Evolutionary conservation across 169 alveolate species (phyloP), one percentile per base, ranked within the genome.

Genomic region (Cystoisospora suis): DNA sequence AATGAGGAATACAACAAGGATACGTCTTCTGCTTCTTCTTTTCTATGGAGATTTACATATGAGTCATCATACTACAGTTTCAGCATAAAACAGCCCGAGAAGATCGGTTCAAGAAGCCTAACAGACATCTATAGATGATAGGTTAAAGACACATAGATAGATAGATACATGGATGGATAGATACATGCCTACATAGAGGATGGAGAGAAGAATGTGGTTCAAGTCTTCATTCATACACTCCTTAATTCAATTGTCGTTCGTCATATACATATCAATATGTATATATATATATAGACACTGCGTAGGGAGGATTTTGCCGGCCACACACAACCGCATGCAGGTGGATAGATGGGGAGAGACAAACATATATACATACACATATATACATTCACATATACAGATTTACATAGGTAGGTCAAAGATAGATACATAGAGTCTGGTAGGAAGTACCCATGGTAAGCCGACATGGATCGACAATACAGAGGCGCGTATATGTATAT

Each of bases 261-360:
- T 3, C 38, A n/a, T 70, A 5, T 70, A n/a, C 46, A 12, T 70
- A 27, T 70, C 32, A 29, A 29, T 70, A 70, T 70, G 23, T 70
- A n/a, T 70, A n/a, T n/a, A 70, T 70, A n/a, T 70, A 70, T 70
- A 70, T 70, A 53, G 12, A 53, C 23, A 53, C 65, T 12, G 65
- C 15, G 32, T 17, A 23, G 12, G 7, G 46, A n/a, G n/a, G n/a
- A n/a, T n/a, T n/a, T n/a, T n/a, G n/a, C 23, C 65, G 23, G 65
- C 12, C 65, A 53, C 65, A 53, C 65, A 53, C 65, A 23, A 15
- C 29, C 23, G 65, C 23, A 53, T 53, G 65, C 65, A 12, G 29
- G 29, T 12, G 65, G 65, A 53, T 12, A 53, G 65, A 23, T 12
- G 65, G 65, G 23, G 65, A 53, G 65, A 53, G 23, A 23, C 12